phyloP scores from a whole-genome alignment of 768 basidiomycete genomes.

The Tulasnella sp. region DNA sequence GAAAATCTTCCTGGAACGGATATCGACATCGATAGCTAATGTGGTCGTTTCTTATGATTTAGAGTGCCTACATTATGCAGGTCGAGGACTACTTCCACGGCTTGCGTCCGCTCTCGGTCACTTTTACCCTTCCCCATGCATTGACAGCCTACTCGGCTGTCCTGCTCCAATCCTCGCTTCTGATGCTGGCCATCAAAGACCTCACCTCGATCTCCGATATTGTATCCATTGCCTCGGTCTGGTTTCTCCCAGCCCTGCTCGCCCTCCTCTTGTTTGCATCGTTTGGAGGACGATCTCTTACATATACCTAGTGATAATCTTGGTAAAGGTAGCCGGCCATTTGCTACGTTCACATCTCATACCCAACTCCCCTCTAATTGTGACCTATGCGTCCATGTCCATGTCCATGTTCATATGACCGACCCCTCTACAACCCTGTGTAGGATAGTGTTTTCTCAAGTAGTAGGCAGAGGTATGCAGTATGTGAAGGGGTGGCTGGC shows the following conservation, averaged over 20 bases:
- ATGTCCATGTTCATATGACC: too few relatives aligned
- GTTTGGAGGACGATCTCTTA: background rate
- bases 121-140: constrained; percentile 16
- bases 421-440: too few relatives aligned
- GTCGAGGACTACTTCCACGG: constrained; percentile 23
- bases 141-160: constrained; percentile 18
- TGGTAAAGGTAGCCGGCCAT: too few relatives aligned
- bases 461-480: too few relatives aligned
- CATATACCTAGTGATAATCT: background rate
- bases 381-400: too few relatives aligned
- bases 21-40: too few relatives aligned
- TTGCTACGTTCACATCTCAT: too few relatives aligned
- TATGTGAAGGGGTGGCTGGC: too few relatives aligned
- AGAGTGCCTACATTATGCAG: constrained; percentile 21
- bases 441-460: too few relatives aligned
- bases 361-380: too few relatives aligned
- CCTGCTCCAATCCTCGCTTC: background rate
- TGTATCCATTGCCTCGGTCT: background rate
- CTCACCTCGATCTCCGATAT: background rate
- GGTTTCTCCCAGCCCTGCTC: background rate
- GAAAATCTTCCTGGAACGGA: background rate
- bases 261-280: background rate
- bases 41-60: too few relatives aligned
- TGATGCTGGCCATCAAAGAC: constrained; percentile 2
- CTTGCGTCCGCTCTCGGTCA: constrained; percentile 21